A percentile compares a stretch with the other conserved stretches of the same genome.
Conservation (phyloP, 176 grass and related monocot species). For the Oryza nivara region DNA sequence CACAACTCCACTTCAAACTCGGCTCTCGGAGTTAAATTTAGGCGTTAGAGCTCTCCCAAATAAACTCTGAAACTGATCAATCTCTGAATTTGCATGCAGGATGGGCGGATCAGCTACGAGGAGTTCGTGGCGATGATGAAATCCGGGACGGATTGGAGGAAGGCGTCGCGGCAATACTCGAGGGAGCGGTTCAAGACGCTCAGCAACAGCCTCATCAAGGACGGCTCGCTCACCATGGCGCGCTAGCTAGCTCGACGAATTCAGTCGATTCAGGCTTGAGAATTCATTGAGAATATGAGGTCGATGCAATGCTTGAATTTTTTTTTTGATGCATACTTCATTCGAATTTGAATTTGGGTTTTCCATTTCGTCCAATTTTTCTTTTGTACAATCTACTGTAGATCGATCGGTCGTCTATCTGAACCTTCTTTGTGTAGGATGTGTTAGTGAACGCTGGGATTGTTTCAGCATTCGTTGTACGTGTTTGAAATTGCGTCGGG, state of each 20-base stretch:
- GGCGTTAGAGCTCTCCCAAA: no score
- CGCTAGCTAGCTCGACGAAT: not conserved
- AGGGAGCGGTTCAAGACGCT: constrained; percentile 80
- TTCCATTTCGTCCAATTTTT: not conserved
- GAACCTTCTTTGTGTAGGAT: not conserved
- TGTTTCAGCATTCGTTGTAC: not conserved
- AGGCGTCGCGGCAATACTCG: constrained; percentile 97
- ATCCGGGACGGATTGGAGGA: constrained; percentile 89
- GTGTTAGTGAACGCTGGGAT: not conserved
- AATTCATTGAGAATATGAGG: not conserved
- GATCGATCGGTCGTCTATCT: not conserved
- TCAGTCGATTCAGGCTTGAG: not conserved
- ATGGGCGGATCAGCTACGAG: constrained; percentile 71
- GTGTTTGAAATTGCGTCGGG: not conserved
- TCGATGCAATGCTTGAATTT: constrained; percentile 37
- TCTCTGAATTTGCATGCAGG: constrained; percentile 36
- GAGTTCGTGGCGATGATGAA: constrained; percentile 98
- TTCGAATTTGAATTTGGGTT: not conserved
- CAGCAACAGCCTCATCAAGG: constrained; percentile 84
- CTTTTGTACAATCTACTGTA: not conserved
- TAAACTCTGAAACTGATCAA: no score
- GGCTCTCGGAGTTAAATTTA: no score
- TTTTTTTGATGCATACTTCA: constrained; percentile 38
- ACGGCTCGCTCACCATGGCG: constrained; percentile 56
- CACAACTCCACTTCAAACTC: no score